Conservation (phyloP, 495 filamentous ascomycete genomes). For the Penicillium cosmopolitanum region DNA sequence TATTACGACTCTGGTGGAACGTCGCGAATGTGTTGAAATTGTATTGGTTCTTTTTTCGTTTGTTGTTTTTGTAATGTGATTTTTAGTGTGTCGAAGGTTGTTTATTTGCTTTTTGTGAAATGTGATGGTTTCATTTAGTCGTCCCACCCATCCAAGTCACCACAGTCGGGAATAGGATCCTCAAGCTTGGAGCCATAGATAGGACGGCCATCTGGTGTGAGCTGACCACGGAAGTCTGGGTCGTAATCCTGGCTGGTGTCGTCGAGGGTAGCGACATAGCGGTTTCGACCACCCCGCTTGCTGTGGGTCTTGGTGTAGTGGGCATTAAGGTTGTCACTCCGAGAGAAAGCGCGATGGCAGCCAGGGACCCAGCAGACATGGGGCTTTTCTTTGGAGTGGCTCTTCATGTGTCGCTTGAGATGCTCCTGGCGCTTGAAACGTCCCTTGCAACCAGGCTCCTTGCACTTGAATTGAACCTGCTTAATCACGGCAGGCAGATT, state of each 20-base stretch:
- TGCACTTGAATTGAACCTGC: slow-evolving; percentile 54
- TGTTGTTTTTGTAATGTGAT: slow-evolving; percentile 19
- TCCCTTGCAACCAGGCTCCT: slow-evolving; percentile 50
- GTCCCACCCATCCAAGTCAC: slow-evolving; percentile 42
- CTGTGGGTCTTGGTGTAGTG: slow-evolving; percentile 55
- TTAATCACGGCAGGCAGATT: slow-evolving; percentile 46
- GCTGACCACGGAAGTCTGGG: slow-evolving; percentile 51
- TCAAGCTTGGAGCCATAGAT: slow-evolving; percentile 47
- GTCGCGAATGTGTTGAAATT: slow-evolving; percentile 10
- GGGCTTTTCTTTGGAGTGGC: slow-evolving; percentile 60
- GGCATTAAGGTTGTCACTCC: slow-evolving; percentile 54
- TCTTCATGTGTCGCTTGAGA: slow-evolving; percentile 65
- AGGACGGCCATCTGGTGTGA: slow-evolving; percentile 47
- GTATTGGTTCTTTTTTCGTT: slow-evolving; percentile 13
- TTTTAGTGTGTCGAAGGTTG: slow-evolving; percentile 10
- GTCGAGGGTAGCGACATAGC: slow-evolving; percentile 52
- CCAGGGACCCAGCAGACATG: slow-evolving; percentile 53
- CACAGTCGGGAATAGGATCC: slow-evolving; percentile 39
- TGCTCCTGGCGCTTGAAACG: slow-evolving; percentile 66
- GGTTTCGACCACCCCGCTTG: slow-evolving; percentile 51
- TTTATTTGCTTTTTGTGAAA: slow-evolving; percentile 14
- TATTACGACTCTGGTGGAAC: slow-evolving; percentile 4
- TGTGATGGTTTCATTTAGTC: slow-evolving; percentile 21
- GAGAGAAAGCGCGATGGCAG: slow-evolving; percentile 48
- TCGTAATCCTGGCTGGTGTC: slow-evolving; percentile 49